Evolutionary conservation across 441 rosid species (phyloP), one percentile per base, ranked within the genome.

Genomic region (Hypseocharis bilobata): DNA sequence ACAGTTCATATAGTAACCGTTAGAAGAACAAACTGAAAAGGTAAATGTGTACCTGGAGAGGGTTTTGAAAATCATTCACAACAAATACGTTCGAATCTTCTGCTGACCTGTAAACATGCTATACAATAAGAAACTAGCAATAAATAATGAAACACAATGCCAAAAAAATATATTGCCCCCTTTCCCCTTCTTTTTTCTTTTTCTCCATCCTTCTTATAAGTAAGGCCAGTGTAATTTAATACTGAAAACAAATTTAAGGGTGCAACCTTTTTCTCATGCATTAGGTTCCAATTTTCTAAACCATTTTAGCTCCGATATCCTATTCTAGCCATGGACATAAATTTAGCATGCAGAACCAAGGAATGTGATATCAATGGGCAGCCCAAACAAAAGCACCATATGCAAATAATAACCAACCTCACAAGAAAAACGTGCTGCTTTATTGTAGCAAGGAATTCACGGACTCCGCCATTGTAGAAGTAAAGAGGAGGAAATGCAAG

Each of bases 391-490:
- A 52, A 11, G 28, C 30, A 11, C 3, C 58, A 11, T 14, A 4
- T 19, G 13, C 51, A 63, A 70, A 61, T 23, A 76, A 67, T 49
- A 70, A 73, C 82, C 56, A 66, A 91, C 98, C 99, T 94, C 84
- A 87, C 86, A 83, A 91, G 84, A 62, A 88, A 76, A 71, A 85
- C 82, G 74, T 89, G 89, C 44, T 88, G 99, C 82, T 89, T 94
- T 68, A 91, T 65, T 40, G 85, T 82, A 67, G 96, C 89, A 55
- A 94, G 86, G 76, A 91, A 89, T 81, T 91, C 96, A 75, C 84
- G 81, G 67, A 91, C 94, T 66, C 99, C 98, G 71, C 99, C 98
- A 64, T 74, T 91, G 78, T 91, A 94, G 76, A 94, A 91, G 82
- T 88, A 91, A 40, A 94, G 88, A 63, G 98, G 89, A 63, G 99